Evolutionary conservation across 192 early-diverging fungal genomes (phyloP).

Genomic region (Gamsiella multidivaricata): DNA sequence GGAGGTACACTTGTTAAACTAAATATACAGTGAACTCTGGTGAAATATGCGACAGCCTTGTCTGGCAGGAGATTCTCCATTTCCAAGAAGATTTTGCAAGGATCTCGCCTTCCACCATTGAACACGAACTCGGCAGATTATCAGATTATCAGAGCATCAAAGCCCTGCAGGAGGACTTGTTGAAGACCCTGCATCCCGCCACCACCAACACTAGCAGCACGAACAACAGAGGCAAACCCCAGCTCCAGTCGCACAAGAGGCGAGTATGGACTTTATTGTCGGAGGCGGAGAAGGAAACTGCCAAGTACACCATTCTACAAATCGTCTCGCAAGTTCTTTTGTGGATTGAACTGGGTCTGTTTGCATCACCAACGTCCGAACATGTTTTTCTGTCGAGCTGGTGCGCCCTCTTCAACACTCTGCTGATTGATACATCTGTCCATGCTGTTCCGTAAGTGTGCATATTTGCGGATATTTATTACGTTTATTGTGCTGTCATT

Average conservation of each 20-base stretch:
- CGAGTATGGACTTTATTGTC: constrained; percentile 20
- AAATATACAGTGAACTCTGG: too few relatives aligned
- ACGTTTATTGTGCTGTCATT: background rate
- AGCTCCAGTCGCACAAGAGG: constrained; percentile 11
- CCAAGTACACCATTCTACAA: constrained; percentile 6
- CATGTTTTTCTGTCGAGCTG: constrained; percentile 20
- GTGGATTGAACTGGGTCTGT: constrained; percentile 17
- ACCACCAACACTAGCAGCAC: constrained; percentile 4
- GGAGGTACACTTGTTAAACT: too few relatives aligned
- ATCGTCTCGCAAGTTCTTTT: constrained; percentile 11
- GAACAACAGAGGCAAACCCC: constrained; percentile 19
- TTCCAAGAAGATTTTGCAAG: constrained; percentile 13
- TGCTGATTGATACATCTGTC: constrained; percentile 6
- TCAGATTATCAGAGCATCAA: constrained; percentile 14
- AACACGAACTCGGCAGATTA: constrained; percentile 5
- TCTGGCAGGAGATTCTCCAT: constrained; percentile 21
- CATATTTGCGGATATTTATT: constrained; percentile 1
- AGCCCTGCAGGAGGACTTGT: constrained; percentile 3
- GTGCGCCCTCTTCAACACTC: constrained; percentile 16
- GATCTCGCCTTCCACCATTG: constrained; percentile 16
- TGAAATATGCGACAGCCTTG: too few relatives aligned
- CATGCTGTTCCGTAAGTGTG: constrained; percentile 22
- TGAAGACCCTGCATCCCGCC: constrained; percentile 9
- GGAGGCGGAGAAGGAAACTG: constrained; percentile 1
- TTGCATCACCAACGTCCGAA: constrained; percentile 12